Percentiles rank a stretch among this genome's conserved stretches.
phyloP scores from a whole-genome alignment of 768 basidiomycete species.

The Mycena rosella region DNA sequence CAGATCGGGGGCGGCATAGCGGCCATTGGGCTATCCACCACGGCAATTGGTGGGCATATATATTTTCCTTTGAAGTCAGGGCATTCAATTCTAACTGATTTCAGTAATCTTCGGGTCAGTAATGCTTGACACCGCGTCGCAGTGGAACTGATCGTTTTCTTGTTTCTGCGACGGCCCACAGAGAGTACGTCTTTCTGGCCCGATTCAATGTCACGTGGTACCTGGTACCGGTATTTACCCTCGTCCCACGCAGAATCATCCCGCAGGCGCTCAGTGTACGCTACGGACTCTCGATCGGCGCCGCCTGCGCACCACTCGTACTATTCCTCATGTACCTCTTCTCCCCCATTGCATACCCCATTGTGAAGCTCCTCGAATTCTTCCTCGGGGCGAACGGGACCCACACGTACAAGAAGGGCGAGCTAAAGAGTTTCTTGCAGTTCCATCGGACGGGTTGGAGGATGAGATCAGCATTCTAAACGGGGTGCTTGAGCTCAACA shows the following conservation, averaged over 20 bases:
- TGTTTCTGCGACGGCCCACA: no score
- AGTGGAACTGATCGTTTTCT: no score
- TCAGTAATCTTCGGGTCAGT: slow-evolving; percentile 86
- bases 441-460: slow-evolving; percentile 85
- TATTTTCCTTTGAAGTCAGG: background rate
- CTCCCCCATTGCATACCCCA: no score
- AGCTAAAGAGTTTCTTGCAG: slow-evolving; percentile 81
- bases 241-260: slow-evolving; percentile 30
- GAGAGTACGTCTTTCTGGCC: no score
- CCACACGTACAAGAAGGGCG: slow-evolving; percentile 52
- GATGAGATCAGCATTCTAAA: slow-evolving; percentile 87
- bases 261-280: no score
- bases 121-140: no score
- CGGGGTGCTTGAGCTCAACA: slow-evolving; percentile 82
- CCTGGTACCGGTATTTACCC: background rate
- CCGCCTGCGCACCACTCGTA: no score
- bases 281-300: no score
- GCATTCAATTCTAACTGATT: slow-evolving; percentile 8
- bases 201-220: no score
- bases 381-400: no score
- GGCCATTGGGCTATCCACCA: slow-evolving; percentile 82
- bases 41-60: slow-evolving; percentile 70
- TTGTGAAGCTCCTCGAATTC: no score
- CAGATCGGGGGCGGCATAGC: slow-evolving; percentile 77
- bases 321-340: no score